phyloP scores from a whole-genome alignment of 768 basidiomycete genomes.

The Cystofilobasidium macerans region DNA sequence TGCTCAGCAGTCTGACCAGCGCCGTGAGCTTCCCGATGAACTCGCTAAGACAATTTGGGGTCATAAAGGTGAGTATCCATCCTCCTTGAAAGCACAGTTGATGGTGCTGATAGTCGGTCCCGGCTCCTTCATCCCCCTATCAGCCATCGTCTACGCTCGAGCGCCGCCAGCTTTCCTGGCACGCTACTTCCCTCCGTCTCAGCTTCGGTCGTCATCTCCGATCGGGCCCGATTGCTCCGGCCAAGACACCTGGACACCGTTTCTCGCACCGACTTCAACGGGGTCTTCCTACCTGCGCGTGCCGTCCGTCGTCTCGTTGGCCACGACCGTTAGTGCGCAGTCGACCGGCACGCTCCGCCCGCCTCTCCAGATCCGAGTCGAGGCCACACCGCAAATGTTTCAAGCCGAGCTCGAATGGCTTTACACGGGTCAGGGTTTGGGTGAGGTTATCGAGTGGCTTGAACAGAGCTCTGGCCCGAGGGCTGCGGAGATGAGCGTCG shows the following conservation, averaged over 20 bases:
- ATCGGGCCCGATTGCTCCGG: conserved; percentile 47
- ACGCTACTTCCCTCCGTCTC: conserved; percentile 72
- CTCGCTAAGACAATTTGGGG: conserved; percentile 59
- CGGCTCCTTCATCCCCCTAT: not conserved
- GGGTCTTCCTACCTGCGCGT: conserved; percentile 3
- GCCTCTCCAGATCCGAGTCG: conserved; percentile 14
- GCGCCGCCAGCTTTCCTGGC: conserved; percentile 85
- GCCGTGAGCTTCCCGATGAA: no score
- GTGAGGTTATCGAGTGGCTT: conserved; percentile 47
- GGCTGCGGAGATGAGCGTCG: not conserved
- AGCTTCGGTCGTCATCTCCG: conserved; percentile 37
- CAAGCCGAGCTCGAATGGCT: conserved; percentile 84
- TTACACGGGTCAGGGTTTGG: conserved; percentile 78
- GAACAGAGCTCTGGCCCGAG: conserved; percentile 27
- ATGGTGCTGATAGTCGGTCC: not conserved
- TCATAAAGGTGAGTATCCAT: conserved; percentile 65
- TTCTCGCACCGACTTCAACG: conserved; percentile 24
- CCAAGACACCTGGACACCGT: conserved; percentile 43
- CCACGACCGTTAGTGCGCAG: conserved; percentile 32
- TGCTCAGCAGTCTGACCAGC: no score
- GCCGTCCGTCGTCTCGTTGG: conserved; percentile 27
- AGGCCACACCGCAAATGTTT: conserved; percentile 62
- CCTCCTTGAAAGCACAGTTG: not conserved
- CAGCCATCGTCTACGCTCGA: conserved; percentile 88
- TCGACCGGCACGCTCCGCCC: conserved; percentile 31